Conservation (phyloP, 345 rosid species). For the Cardamine occulta region DNA sequence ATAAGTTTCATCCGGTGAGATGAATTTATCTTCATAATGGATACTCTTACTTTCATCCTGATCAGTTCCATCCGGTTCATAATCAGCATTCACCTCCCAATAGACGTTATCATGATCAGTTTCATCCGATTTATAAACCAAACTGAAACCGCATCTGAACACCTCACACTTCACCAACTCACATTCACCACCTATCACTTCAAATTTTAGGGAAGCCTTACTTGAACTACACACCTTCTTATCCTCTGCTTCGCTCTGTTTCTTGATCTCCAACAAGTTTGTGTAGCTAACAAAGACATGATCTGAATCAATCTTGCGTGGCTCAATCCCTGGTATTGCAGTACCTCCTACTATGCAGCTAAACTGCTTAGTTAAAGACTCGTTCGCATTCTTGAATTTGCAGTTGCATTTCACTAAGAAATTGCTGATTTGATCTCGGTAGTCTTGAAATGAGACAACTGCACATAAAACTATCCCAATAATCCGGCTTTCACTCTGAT, state of each 20-base stretch:
- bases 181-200: neutral
- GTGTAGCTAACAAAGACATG: conserved; percentile 25
- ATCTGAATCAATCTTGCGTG: conserved; percentile 11
- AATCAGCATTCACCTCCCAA: neutral
- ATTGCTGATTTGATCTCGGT: neutral
- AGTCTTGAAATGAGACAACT: conserved; percentile 1
- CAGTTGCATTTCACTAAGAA: conserved; percentile 16
- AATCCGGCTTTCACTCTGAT: neutral
- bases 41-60: neutral
- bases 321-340: neutral
- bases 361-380: neutral
- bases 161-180: neutral
- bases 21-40: neutral
- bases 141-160: conserved; percentile 16
- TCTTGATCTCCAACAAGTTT: conserved; percentile 5
- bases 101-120: conserved; percentile 11
- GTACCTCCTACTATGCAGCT: conserved; percentile 1
- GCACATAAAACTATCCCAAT: conserved; percentile 5
- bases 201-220: neutral
- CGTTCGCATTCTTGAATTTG: neutral
- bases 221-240: neutral
- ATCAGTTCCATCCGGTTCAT: neutral
- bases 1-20: neutral
- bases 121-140: conserved; percentile 13
- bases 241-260: neutral